Percentiles rank a stretch among this genome's conserved stretches.
These are phyloP conservation scores for Epithemia pelagica DNA, from an alignment of 108 stramenopile species.

Conservation along the genomic window DNA sequence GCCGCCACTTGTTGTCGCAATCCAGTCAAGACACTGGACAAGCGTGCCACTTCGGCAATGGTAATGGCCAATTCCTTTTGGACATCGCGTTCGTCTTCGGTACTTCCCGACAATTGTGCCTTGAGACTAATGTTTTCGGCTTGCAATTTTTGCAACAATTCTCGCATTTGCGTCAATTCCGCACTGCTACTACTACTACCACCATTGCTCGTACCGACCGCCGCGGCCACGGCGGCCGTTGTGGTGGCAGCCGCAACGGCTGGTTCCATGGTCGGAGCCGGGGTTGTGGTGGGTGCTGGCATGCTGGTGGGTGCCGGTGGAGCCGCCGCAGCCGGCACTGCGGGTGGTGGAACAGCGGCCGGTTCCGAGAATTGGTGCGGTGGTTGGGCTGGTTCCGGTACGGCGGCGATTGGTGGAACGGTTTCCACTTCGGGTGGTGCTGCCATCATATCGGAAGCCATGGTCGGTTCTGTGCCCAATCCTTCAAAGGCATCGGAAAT, in stretches of 20 bases:
- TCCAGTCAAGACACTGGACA: slow-evolving; percentile 44
- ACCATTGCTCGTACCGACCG: neutral
- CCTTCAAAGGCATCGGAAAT: slow-evolving; percentile 84
- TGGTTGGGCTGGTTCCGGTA: neutral
- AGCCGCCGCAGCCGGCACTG: slow-evolving; percentile 20
- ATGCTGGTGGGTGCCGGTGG: too few relatives aligned
- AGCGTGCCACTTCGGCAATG: slow-evolving; percentile 49
- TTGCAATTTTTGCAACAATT: slow-evolving; percentile 64
- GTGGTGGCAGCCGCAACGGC: slow-evolving; percentile 12
- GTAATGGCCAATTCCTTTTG: slow-evolving; percentile 49
- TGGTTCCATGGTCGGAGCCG: slow-evolving; percentile 1
- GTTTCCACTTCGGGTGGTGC: slow-evolving; percentile 3
- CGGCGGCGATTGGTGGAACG: neutral
- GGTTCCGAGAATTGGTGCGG: too few relatives aligned
- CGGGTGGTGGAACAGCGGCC: neutral
- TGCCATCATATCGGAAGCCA: slow-evolving; percentile 13
- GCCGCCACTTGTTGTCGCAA: slow-evolving; percentile 61
- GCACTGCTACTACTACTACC: slow-evolving; percentile 9
- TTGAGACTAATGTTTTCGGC: slow-evolving; percentile 79
- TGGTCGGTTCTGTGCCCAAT: slow-evolving; percentile 16
- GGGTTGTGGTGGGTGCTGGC: neutral
- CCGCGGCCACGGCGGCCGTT: neutral
- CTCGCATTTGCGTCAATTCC: slow-evolving; percentile 57
- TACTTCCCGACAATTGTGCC: slow-evolving; percentile 57
- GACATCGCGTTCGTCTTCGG: slow-evolving; percentile 73